Evolutionary conservation across 768 basidiomycete species (phyloP).

Genomic region (Lactifluus echinatus): DNA sequence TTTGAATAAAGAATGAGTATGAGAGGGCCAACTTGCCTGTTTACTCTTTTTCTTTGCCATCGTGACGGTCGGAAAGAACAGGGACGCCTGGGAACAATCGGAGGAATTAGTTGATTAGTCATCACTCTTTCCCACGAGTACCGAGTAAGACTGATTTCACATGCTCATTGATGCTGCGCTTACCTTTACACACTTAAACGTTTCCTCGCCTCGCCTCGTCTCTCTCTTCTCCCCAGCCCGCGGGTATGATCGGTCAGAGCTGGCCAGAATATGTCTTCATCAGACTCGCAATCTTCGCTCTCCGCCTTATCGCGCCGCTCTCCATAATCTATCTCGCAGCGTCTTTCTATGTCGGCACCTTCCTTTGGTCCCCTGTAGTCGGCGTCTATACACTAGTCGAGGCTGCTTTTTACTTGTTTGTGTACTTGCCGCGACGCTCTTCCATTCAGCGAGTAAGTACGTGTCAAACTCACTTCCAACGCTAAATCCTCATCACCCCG

Average conservation of each 20-base stretch:
- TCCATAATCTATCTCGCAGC: constrained; percentile 34
- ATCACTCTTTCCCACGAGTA: neutral
- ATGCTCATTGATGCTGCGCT: neutral
- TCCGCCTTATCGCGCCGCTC: constrained; percentile 43
- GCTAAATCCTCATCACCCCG: neutral
- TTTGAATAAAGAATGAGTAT: too few relatives aligned
- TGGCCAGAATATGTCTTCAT: constrained; percentile 48
- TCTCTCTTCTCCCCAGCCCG: too few relatives aligned
- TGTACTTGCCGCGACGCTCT: constrained; percentile 41
- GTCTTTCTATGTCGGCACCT: constrained; percentile 22
- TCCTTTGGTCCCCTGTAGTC: constrained; percentile 27
- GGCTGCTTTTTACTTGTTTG: constrained; percentile 38
- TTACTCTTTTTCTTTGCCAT: constrained; percentile 54
- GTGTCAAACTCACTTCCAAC: too few relatives aligned
- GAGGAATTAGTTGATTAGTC: neutral
- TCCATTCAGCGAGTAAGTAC: constrained; percentile 41
- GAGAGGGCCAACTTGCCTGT: constrained; percentile 28
- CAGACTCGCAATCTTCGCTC: constrained; percentile 33
- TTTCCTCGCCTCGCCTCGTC: too few relatives aligned
- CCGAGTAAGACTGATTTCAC: constrained; percentile 6
- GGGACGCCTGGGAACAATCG: neutral
- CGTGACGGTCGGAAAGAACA: neutral
- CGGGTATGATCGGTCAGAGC: constrained; percentile 28
- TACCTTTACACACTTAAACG: neutral
- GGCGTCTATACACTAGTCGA: constrained; percentile 35